Conservation (phyloP, 768 basidiomycete species). For the Mycena sanguinolenta region DNA sequence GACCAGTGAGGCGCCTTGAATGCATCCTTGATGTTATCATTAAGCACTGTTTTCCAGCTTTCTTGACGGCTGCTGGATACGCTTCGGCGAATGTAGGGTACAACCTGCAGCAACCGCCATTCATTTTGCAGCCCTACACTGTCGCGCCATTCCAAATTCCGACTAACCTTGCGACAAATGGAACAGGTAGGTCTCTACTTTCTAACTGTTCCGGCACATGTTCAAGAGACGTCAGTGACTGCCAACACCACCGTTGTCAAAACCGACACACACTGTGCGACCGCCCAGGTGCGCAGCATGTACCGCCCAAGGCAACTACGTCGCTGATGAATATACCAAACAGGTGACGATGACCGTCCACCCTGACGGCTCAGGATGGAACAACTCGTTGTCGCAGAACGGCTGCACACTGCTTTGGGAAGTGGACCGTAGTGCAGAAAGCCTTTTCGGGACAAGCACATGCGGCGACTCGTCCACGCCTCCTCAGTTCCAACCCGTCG, state of each 20-base stretch:
- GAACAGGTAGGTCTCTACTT: slow-evolving; percentile 11
- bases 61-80: slow-evolving; percentile 68
- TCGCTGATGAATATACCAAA: slow-evolving; percentile 29
- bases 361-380: slow-evolving; percentile 54
- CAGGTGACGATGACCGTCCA: slow-evolving; percentile 53
- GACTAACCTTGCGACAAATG: slow-evolving; percentile 29
- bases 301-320: neutral
- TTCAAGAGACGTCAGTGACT: slow-evolving; percentile 48
- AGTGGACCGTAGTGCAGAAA: slow-evolving; percentile 54
- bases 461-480: slow-evolving; percentile 43
- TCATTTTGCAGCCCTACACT: slow-evolving; percentile 60
- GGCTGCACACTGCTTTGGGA: slow-evolving; percentile 57
- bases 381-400: slow-evolving; percentile 54
- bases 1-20: slow-evolving; percentile 51
- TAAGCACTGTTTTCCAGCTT: slow-evolving; percentile 48
- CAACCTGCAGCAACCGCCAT: slow-evolving; percentile 58
- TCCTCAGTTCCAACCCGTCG: slow-evolving; percentile 59
- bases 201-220: neutral
- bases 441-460: slow-evolving; percentile 58
- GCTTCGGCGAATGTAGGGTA: slow-evolving; percentile 65
- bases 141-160: slow-evolving; percentile 61
- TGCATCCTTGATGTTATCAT: neutral
- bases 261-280: slow-evolving; percentile 58
- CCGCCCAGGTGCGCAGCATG: slow-evolving; percentile 45
- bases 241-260: slow-evolving; percentile 65